Base-by-base conservation (phyloP, 768 basidiomycete genomes). In the Vararia minispora region DNA sequence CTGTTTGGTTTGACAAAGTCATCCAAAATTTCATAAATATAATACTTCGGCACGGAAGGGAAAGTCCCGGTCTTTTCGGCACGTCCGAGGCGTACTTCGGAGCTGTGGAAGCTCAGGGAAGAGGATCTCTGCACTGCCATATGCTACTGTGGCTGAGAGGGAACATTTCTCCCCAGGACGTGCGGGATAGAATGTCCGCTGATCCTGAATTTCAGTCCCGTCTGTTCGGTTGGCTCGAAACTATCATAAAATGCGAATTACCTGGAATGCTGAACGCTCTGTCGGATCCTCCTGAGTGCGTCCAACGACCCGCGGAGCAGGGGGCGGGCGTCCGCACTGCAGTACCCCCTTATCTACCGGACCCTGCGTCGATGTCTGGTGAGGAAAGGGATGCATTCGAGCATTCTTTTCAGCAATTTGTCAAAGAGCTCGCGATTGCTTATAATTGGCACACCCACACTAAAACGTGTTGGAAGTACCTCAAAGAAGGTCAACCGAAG, bases 1-100 rank as follows among this genome's bases (percentile, higher is more conserved):
- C 64, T 0, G 44, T 59, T 14, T 69, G 67, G 46, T 70, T 69
- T 40, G 47, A 68, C 45, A 40, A 59, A 1, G 62, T 58, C 17
- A 64, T 69, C 49, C 48, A 56, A 14, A 50, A 54, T 0, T 63
- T 68, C 40, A 51, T 66, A 1, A 44, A 48, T 0, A 59, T 25
- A 40, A 43, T 57, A 16, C n/a, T 35, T 0, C 32, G 45, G 4
- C 2, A 44, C 1, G 10, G 8, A 28, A 23, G 44, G 24, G 2
- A 30, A 5, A 37, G 53, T 21, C 50, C 47, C 4, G 61, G 67
- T 0, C 29, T 65, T 1, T 39, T 68, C 0, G 66, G 68, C 0
- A 6, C 31, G 2, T 50, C 58, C 0, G 56, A 48, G 11, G 60
- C 50, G 0, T 62, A 62, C 39, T 68, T 65, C 45, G 66, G 66